phyloP scores from a whole-genome alignment of 129 eudicot species.

The Saussurea involucrata region DNA sequence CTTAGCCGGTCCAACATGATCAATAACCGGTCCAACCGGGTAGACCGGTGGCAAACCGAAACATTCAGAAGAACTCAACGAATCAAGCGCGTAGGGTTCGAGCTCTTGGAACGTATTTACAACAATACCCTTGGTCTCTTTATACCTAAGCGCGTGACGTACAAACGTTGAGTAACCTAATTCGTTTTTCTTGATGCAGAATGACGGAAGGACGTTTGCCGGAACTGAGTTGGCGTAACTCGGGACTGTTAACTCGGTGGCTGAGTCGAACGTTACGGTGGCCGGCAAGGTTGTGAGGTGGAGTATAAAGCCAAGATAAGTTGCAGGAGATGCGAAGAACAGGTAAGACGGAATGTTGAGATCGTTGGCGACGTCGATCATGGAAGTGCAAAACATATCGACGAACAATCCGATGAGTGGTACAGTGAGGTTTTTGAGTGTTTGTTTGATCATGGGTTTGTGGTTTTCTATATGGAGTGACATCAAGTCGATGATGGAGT shows the following conservation, averaged over 20 bases:
- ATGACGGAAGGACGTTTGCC: neutral
- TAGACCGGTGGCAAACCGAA: constrained; percentile 16
- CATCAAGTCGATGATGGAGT: neutral
- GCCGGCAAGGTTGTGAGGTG: constrained; percentile 9
- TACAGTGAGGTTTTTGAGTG: neutral
- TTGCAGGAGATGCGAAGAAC: constrained; percentile 21
- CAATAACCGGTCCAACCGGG: constrained; percentile 23
- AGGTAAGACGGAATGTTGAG: constrained; percentile 6
- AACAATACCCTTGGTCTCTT: constrained; percentile 22
- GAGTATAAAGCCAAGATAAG: constrained; percentile 19
- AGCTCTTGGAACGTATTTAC: constrained; percentile 19
- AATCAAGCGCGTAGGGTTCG: constrained; percentile 7
- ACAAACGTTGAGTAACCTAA: constrained; percentile 1
- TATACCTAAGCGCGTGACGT: neutral
- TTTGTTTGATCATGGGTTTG: neutral
- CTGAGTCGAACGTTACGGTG: neutral
- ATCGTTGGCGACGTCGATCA: constrained; percentile 21
- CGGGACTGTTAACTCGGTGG: constrained; percentile 13
- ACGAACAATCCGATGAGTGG: constrained; percentile 8
- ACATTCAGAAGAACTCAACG: neutral
- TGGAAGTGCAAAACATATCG: constrained; percentile 22
- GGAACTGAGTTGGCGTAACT: constrained; percentile 19
- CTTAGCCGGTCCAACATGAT: constrained; percentile 14
- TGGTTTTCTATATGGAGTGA: constrained; percentile 4
- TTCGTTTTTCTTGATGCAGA: neutral